phyloP scores from a whole-genome alignment of 2,329 filamentous ascomycete genomes.

The Penicillium sp. region DNA sequence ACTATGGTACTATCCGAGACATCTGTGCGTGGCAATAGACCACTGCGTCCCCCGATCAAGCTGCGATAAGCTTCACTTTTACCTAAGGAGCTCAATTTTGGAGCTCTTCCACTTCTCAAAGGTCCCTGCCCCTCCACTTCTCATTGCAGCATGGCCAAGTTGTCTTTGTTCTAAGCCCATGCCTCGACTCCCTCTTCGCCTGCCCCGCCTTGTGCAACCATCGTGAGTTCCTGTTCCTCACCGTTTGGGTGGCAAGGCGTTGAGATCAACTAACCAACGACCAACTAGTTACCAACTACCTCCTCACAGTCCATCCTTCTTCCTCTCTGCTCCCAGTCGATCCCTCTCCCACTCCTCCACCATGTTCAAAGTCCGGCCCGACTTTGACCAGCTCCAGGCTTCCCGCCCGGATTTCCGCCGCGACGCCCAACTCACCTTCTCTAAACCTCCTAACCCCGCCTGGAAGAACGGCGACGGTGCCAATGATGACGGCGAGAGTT shows the following conservation, averaged over 20 bases:
- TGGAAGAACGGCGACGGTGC: slow-evolving; percentile 51
- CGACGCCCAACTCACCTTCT: slow-evolving; percentile 38
- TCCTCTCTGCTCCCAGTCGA: slow-evolving; percentile 4
- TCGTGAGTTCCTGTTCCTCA: slow-evolving; percentile 12
- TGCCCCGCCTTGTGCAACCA: not conserved
- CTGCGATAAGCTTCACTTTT: too few species aligned
- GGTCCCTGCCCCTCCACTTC: too few species aligned
- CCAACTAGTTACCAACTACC: too few species aligned
- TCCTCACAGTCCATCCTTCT: not conserved
- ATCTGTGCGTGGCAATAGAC: too few species aligned
- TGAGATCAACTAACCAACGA: slow-evolving; percentile 6
- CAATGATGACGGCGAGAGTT: slow-evolving; percentile 50
- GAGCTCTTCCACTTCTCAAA: too few species aligned
- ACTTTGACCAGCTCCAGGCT: slow-evolving; percentile 46
- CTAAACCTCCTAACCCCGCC: slow-evolving; percentile 45
- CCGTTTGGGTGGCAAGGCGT: slow-evolving; percentile 2
- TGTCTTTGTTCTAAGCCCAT: too few species aligned
- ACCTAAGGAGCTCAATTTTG: too few species aligned
- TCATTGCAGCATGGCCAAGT: too few species aligned
- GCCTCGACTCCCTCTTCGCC: slow-evolving; percentile 6
- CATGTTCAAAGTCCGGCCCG: slow-evolving; percentile 30
- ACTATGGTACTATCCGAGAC: too few species aligned
- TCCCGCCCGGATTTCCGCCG: slow-evolving; percentile 47
- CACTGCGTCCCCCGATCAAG: too few species aligned
- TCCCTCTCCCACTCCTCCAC: slow-evolving; percentile 25